A percentile compares a stretch with the other conserved stretches of the same genome.
Conservation (phyloP, 371 early-diverging fungal species). For the Apophysomyces sp. region DNA sequence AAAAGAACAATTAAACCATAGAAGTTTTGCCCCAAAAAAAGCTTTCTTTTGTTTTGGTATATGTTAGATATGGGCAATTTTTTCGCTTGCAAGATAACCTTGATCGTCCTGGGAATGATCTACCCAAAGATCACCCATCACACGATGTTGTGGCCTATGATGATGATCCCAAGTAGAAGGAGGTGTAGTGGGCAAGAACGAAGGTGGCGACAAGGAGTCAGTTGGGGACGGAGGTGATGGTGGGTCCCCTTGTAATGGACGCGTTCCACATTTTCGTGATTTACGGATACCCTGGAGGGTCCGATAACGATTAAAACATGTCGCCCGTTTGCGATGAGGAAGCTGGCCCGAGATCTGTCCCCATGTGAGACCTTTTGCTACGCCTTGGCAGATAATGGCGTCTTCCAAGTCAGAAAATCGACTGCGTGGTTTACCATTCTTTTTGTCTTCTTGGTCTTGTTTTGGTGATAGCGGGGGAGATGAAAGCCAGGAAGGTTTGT, state of each 20-base stretch:
- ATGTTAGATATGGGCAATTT: background rate
- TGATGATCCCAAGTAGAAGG: background rate
- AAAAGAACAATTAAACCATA: background rate
- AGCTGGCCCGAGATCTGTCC: slow-evolving; percentile 50
- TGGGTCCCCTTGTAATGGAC: background rate
- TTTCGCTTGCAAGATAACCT: background rate
- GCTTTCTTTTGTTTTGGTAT: background rate
- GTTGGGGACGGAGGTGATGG: background rate
- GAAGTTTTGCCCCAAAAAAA: background rate
- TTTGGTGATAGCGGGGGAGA: slow-evolving; percentile 42
- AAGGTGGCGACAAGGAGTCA: background rate
- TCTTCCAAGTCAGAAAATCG: slow-evolving; percentile 49
- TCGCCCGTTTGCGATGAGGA: slow-evolving; percentile 54
- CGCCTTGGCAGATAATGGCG: slow-evolving; percentile 49
- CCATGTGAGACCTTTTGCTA: slow-evolving; percentile 49
- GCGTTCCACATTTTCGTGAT: slow-evolving; percentile 31
- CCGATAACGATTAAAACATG: slow-evolving; percentile 51
- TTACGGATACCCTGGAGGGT: slow-evolving; percentile 52
- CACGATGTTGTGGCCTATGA: background rate
- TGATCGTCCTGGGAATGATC: background rate
- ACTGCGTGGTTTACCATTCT: slow-evolving; percentile 43
- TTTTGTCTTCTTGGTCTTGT: slow-evolving; percentile 11
- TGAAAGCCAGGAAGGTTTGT: slow-evolving; percentile 17
- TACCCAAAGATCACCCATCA: background rate
- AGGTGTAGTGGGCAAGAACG: background rate